A percentile compares a stretch with the other conserved stretches of the same genome.
Evolutionary conservation across 2,329 filamentous ascomycete species (phyloP).

Genomic region (Aureobasidium sp.): DNA sequence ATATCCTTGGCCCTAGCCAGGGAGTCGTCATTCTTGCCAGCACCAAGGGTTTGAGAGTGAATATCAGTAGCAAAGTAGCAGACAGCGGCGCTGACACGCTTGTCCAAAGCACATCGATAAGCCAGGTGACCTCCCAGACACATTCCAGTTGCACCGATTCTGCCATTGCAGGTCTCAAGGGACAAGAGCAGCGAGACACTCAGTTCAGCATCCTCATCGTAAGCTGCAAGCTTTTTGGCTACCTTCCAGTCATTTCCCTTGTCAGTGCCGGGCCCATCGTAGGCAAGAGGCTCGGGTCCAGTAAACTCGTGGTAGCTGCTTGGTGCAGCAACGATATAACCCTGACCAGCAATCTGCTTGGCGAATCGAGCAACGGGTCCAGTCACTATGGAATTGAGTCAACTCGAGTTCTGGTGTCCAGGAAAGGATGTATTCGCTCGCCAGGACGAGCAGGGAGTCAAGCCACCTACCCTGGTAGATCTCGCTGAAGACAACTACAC

Average conservation of each 20-base stretch:
- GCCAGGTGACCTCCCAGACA: conserved; percentile 88
- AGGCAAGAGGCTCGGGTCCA: conserved; percentile 72
- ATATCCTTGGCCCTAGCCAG: conserved; percentile 58
- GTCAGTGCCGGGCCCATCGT: conserved; percentile 83
- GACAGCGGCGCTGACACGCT: conserved; percentile 67
- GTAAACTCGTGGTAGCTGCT: conserved; percentile 93
- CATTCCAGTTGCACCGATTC: conserved; percentile 78
- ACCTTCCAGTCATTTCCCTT: conserved; percentile 82
- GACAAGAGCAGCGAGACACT: conserved; percentile 35
- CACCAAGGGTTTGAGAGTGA: conserved; percentile 69
- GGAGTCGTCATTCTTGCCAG: conserved; percentile 57
- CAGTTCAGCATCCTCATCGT: conserved; percentile 56
- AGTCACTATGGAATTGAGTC: conserved; percentile 54
- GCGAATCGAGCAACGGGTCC: conserved; percentile 85
- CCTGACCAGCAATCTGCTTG: conserved; percentile 83
- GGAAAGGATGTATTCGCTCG: too few species aligned
- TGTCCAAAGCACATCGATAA: conserved; percentile 65
- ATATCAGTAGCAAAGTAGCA: conserved; percentile 93
- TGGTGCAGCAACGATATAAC: conserved; percentile 86
- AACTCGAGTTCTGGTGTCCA: not conserved
- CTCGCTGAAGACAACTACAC: conserved; percentile 82
- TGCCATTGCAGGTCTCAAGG: conserved; percentile 57
- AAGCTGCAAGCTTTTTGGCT: conserved; percentile 69
- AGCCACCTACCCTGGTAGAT: conserved; percentile 75
- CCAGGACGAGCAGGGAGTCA: not conserved